phyloP scores from a whole-genome alignment of 1,284 basidiomycete species.

The Rhodofomes roseus region DNA sequence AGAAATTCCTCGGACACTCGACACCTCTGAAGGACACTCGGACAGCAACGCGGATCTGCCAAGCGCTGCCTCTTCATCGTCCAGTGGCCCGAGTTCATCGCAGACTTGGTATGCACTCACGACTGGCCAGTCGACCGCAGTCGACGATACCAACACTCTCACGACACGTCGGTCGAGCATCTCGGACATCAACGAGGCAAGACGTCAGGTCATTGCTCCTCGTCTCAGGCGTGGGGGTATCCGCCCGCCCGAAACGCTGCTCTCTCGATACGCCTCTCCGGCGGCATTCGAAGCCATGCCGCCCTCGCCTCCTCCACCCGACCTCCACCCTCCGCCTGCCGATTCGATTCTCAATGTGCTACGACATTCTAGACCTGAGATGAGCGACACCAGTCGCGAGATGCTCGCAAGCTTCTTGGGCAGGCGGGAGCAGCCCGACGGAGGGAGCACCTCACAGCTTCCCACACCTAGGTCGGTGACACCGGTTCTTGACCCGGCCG shows the following conservation, averaged over 20 bases:
- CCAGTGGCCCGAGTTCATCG: slow-evolving; percentile 18
- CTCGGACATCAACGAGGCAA: slow-evolving; percentile 13
- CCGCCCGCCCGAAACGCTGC: slow-evolving; percentile 53
- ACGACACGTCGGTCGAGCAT: slow-evolving; percentile 9
- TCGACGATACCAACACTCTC: slow-evolving; percentile 4
- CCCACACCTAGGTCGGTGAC: slow-evolving; percentile 18
- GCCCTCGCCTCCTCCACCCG: background rate
- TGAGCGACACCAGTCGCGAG: background rate
- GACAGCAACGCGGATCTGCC: background rate
- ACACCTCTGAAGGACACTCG: background rate
- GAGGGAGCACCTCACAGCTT: slow-evolving; percentile 11
- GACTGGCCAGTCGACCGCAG: background rate
- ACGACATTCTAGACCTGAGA: background rate
- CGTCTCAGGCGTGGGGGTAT: slow-evolving; percentile 58
- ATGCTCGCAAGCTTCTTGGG: background rate
- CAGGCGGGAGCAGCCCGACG: background rate
- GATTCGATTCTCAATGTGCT: background rate
- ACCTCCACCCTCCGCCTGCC: background rate
- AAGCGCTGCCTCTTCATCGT: background rate
- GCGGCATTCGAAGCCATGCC: slow-evolving; percentile 2
- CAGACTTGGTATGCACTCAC: slow-evolving; percentile 27
- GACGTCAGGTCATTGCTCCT: slow-evolving; percentile 29
- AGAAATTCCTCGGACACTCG: slow-evolving; percentile 6
- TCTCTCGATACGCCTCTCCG: slow-evolving; percentile 43
- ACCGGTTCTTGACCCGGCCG: slow-evolving; percentile 4